These are phyloP conservation scores for Metarhizium sp. DNA, from an alignment of 2,329 filamentous ascomycete genomes.

Conservation along the genomic window DNA sequence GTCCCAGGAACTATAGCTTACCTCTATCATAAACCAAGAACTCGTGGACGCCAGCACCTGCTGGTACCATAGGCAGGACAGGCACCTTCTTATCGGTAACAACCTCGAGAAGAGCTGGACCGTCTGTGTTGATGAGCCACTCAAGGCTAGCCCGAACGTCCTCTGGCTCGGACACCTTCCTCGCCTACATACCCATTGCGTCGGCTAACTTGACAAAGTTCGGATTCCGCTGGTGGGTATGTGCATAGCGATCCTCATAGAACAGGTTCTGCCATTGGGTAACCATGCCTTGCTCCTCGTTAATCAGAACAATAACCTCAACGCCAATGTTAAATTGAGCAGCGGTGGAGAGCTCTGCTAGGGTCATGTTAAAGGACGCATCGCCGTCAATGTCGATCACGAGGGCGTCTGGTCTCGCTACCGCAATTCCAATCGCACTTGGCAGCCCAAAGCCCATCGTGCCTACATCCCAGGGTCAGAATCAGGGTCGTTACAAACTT, in stretches of 20 bases:
- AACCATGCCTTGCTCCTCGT: constrained; percentile 78
- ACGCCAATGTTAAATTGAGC: constrained; percentile 93
- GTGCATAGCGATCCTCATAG: constrained; percentile 84
- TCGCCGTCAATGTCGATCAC: constrained; percentile 96
- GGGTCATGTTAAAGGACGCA: constrained; percentile 97
- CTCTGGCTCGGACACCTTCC: not conserved
- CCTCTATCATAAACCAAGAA: constrained; percentile 50
- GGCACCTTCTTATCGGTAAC: constrained; percentile 87
- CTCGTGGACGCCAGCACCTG: constrained; percentile 79
- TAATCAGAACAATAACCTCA: constrained; percentile 65
- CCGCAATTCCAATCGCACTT: constrained; percentile 79
- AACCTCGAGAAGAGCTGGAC: constrained; percentile 85
- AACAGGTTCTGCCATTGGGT: constrained; percentile 97
- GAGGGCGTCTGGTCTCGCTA: constrained; percentile 60
- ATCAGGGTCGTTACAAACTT: not conserved
- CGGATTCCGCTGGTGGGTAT: constrained; percentile 91
- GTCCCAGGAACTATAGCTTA: constrained; percentile 11
- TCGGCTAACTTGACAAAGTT: constrained; percentile 66
- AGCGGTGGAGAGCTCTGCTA: constrained; percentile 87
- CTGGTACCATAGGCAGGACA: constrained; percentile 93
- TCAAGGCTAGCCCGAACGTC: constrained; percentile 44
- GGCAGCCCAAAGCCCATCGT: constrained; percentile 93
- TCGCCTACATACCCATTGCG: not conserved
- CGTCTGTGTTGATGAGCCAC: constrained; percentile 83
- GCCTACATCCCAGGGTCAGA: constrained; percentile 49